These are phyloP conservation scores for Taphrina confusa DNA, from an alignment of 1,139 yeast species.

Conservation along the genomic window DNA sequence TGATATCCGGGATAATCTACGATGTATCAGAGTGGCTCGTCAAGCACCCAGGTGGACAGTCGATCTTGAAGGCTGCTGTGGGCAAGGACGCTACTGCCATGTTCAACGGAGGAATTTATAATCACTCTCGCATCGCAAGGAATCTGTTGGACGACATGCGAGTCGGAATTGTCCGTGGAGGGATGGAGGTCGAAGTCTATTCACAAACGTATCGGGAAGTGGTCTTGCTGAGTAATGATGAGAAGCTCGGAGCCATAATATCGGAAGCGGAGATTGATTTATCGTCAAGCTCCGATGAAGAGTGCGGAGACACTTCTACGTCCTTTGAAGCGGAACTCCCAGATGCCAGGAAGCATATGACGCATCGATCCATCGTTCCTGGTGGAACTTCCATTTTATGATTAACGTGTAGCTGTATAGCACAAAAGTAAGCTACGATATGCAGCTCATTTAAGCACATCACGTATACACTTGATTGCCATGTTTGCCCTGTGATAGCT, in stretches of 20 bases:
- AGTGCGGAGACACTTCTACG: conserved; percentile 4
- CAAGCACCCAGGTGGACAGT: conserved; percentile 97
- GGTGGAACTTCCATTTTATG: neutral
- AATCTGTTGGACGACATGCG: conserved; percentile 93
- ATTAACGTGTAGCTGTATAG: neutral
- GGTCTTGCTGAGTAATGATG: conserved; percentile 42
- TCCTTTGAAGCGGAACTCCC: conserved; percentile 4
- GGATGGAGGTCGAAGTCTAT: conserved; percentile 76
- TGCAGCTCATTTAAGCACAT: too few relatives aligned
- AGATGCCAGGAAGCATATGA: neutral
- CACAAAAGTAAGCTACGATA: neutral
- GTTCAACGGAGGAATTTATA: conserved; percentile 95
- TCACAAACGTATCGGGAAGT: conserved; percentile 55
- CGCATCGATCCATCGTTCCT: neutral
- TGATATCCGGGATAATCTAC: conserved; percentile 92
- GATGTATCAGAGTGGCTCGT: conserved; percentile 80
- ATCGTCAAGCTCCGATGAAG: conserved; percentile 10
- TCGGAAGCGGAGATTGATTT: conserved; percentile 5
- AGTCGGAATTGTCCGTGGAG: conserved; percentile 86
- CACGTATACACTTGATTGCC: too few relatives aligned
- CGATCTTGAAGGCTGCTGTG: conserved; percentile 76
- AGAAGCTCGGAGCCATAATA: neutral
- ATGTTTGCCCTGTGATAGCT: too few relatives aligned
- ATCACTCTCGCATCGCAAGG: conserved; percentile 96
- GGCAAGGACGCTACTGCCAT: conserved; percentile 98